Percentiles rank a stretch among this genome's conserved stretches.
phyloP scores from a whole-genome alignment of 495 filamentous ascomycete genomes.

The Ramalina peruviana region DNA sequence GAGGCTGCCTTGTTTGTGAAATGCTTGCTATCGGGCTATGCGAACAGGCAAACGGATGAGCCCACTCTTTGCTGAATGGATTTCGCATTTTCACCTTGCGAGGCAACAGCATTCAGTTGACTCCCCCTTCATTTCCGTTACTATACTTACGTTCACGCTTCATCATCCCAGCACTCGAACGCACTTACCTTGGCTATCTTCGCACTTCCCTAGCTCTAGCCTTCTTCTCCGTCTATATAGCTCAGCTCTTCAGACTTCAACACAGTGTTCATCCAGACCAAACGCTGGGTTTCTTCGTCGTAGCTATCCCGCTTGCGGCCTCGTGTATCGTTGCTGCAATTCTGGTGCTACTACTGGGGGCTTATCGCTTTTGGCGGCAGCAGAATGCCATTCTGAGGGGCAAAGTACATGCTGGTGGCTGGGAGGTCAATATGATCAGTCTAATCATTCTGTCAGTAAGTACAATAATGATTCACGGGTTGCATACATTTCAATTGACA shows the following conservation, averaged over 20 bases:
- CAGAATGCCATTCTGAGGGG: conserved; percentile 54
- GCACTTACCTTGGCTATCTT: conserved; percentile 67
- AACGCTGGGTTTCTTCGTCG: conserved; percentile 42
- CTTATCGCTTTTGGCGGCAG: conserved; percentile 53
- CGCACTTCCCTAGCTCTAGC: conserved; percentile 57
- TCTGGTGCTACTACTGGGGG: conserved; percentile 40
- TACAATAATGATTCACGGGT: background rate
- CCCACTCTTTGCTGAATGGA: no score
- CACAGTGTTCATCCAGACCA: conserved; percentile 25
- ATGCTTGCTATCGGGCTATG: no score
- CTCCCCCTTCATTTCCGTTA: background rate
- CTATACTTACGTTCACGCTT: conserved; percentile 1
- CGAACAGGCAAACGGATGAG: no score
- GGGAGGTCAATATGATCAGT: conserved; percentile 48
- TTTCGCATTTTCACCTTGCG: no score
- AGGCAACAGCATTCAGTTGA: no score
- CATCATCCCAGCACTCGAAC: conserved; percentile 50
- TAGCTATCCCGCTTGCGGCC: conserved; percentile 52
- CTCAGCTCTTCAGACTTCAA: conserved; percentile 59
- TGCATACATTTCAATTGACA: background rate
- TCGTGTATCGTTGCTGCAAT: conserved; percentile 46
- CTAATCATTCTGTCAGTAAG: conserved; percentile 36
- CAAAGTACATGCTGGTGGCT: conserved; percentile 50
- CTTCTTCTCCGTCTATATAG: conserved; percentile 49
- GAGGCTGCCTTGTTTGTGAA: no score